These are phyloP conservation scores for Penicillium sp. DNA, from an alignment of 2,329 filamentous ascomycete species.

Conservation along the genomic window DNA sequence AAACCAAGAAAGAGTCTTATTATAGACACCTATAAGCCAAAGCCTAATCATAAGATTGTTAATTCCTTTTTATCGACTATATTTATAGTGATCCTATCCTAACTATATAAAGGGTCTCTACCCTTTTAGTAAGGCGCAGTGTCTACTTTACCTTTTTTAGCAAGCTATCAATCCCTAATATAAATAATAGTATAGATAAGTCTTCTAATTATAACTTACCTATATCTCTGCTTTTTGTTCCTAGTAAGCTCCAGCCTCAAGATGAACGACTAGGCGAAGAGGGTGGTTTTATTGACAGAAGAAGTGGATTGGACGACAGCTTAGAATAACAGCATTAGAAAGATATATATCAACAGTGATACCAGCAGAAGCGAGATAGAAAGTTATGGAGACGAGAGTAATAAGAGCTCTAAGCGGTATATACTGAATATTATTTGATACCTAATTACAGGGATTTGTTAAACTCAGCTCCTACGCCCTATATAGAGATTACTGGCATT, in stretches of 20 bases:
- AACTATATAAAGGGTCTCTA: slow-evolving; percentile 11
- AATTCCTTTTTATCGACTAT: slow-evolving; percentile 24
- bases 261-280: slow-evolving; percentile 1
- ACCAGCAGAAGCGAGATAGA: slow-evolving; percentile 12
- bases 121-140: slow-evolving; percentile 19
- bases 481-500: no score
- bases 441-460: slow-evolving; percentile 4
- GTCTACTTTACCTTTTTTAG: slow-evolving; percentile 26
- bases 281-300: not conserved
- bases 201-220: slow-evolving; percentile 4
- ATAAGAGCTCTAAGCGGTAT: slow-evolving; percentile 3
- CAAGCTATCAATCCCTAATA: slow-evolving; percentile 9
- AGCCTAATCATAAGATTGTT: slow-evolving; percentile 15
- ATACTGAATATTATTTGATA: slow-evolving; percentile 4
- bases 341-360: slow-evolving; percentile 9
- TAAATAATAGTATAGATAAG: slow-evolving; percentile 2
- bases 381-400: slow-evolving; percentile 8
- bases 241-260: slow-evolving; percentile 4
- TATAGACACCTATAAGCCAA: slow-evolving; percentile 13
- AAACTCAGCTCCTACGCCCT: not conserved
- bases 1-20: slow-evolving; percentile 13
- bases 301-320: slow-evolving; percentile 1
- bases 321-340: slow-evolving; percentile 6
- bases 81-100: slow-evolving; percentile 12
- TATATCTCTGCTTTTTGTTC: slow-evolving; percentile 16